These are phyloP conservation scores for Thyridium curvatum DNA, from an alignment of 2,329 filamentous ascomycete genomes.

Conservation along the genomic window DNA sequence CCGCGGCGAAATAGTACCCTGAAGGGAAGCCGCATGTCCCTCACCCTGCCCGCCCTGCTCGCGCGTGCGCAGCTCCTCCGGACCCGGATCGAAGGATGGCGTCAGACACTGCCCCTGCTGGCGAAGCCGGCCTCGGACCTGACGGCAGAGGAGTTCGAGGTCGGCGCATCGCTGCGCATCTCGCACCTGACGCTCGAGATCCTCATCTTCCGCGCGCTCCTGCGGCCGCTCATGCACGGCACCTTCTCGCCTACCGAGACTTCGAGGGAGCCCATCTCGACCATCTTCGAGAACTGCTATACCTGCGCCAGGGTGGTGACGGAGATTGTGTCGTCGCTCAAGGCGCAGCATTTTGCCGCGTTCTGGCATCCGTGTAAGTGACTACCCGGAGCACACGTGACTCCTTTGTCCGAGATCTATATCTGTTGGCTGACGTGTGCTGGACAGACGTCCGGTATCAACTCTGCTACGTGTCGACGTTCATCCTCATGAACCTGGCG, in stretches of 20 bases:
- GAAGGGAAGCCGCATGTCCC: constrained; percentile 3
- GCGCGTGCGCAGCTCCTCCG: constrained; percentile 14
- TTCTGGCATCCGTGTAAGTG: constrained; percentile 15
- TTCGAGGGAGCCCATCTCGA: constrained; percentile 12
- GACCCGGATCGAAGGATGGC: constrained; percentile 15
- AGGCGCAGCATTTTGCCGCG: constrained; percentile 14
- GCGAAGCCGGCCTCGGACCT: constrained; percentile 12
- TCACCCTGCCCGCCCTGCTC: constrained; percentile 9
- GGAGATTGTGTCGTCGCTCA: constrained; percentile 13
- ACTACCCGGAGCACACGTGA: not conserved
- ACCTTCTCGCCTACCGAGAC: constrained; percentile 2
- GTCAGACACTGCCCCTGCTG: constrained; percentile 15
- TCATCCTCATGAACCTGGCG: constrained; percentile 15
- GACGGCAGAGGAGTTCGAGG: constrained; percentile 14
- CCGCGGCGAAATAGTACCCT: constrained; percentile 4
- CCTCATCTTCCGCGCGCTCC: constrained; percentile 17
- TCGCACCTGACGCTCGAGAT: constrained; percentile 16
- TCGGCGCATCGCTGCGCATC: constrained; percentile 12
- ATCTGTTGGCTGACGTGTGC: not conserved
- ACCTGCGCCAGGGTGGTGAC: constrained; percentile 13
- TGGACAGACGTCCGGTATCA: constrained; percentile 16
- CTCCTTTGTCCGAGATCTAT: not conserved
- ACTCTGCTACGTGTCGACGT: constrained; percentile 16
- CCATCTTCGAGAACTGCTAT: constrained; percentile 17
- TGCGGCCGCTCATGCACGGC: constrained; percentile 11